phyloP scores from a whole-genome alignment of 257 asterid species.

The Craterostigma plantagineum region DNA sequence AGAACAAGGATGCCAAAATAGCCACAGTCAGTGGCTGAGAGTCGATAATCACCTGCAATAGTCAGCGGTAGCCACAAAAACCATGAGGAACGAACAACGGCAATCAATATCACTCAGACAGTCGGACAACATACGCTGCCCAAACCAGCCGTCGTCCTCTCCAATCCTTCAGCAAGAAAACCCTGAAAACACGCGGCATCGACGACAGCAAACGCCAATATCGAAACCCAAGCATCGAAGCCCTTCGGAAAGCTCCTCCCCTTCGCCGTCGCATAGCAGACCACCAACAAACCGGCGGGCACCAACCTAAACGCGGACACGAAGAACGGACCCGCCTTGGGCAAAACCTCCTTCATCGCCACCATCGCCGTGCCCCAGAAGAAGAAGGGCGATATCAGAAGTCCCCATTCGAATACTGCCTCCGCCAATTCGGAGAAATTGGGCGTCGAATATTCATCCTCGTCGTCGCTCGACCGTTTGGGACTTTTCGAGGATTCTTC shows the following conservation, averaged over 20 bases:
- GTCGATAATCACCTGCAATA: constrained; percentile 81
- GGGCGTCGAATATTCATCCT: constrained; percentile 11
- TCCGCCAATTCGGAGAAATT: constrained; percentile 16
- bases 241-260: constrained; percentile 71
- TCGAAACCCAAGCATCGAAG: constrained; percentile 67
- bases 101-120: constrained; percentile 7
- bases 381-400: constrained; percentile 88
- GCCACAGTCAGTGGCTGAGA: constrained; percentile 97
- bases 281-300: constrained; percentile 72
- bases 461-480: constrained; percentile 10
- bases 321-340: constrained; percentile 73
- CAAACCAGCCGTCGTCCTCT: constrained; percentile 91
- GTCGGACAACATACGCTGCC: constrained; percentile 70
- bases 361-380: constrained; percentile 99
- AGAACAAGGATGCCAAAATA: constrained; percentile 65
- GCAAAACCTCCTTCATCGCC: constrained; percentile 90
- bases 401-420: constrained; percentile 46
- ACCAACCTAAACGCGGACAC: constrained; percentile 78
- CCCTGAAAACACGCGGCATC: constrained; percentile 98
- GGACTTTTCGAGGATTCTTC: constrained; percentile 20
- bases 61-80: background rate
- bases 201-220: constrained; percentile 50
- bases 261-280: constrained; percentile 54
- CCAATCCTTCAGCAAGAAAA: constrained; percentile 90
- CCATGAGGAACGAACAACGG: background rate